Conservation (phyloP, 2,329 filamentous ascomycete genomes). For the Setomelanomma holmii region DNA sequence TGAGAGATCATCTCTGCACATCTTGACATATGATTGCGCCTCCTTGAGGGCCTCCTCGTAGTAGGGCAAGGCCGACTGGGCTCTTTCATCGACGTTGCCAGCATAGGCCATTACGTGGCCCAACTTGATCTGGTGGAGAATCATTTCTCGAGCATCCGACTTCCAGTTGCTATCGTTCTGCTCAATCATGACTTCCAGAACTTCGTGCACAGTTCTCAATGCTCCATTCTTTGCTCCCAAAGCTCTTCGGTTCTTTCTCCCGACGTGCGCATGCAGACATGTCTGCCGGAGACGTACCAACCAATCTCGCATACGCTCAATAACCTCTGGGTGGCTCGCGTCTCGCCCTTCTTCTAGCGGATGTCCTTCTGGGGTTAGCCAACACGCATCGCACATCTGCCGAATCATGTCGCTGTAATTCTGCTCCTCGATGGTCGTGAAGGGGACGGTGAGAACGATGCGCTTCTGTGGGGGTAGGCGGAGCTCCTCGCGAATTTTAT, state of each 20-base stretch:
- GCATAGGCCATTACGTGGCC: slow-evolving; percentile 84
- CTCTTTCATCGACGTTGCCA: slow-evolving; percentile 58
- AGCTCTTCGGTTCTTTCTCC: slow-evolving; percentile 68
- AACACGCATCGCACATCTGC: slow-evolving; percentile 75
- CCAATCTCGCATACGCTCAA: slow-evolving; percentile 80
- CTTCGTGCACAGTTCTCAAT: slow-evolving; percentile 82
- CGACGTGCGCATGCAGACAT: slow-evolving; percentile 85
- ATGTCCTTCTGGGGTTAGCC: slow-evolving; percentile 68
- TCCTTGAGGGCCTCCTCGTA: slow-evolving; percentile 64
- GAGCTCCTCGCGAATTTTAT: slow-evolving; percentile 78
- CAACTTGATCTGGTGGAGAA: slow-evolving; percentile 69
- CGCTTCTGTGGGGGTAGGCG: slow-evolving; percentile 82
- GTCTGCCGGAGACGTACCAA: slow-evolving; percentile 80
- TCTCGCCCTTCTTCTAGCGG: slow-evolving; percentile 70
- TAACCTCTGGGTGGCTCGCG: slow-evolving; percentile 61
- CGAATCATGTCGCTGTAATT: slow-evolving; percentile 80
- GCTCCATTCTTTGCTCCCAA: slow-evolving; percentile 69
- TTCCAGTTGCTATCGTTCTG: slow-evolving; percentile 74
- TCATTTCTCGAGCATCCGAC: slow-evolving; percentile 70
- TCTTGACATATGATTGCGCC: slow-evolving; percentile 61
- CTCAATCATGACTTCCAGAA: slow-evolving; percentile 90
- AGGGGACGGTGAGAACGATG: slow-evolving; percentile 86
- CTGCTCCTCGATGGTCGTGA: slow-evolving; percentile 89
- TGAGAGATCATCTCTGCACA: slow-evolving; percentile 69
- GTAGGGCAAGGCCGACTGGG: slow-evolving; percentile 71